phyloP scores from a whole-genome alignment of 129 eudicot species.

The Pittosporum tobira region DNA sequence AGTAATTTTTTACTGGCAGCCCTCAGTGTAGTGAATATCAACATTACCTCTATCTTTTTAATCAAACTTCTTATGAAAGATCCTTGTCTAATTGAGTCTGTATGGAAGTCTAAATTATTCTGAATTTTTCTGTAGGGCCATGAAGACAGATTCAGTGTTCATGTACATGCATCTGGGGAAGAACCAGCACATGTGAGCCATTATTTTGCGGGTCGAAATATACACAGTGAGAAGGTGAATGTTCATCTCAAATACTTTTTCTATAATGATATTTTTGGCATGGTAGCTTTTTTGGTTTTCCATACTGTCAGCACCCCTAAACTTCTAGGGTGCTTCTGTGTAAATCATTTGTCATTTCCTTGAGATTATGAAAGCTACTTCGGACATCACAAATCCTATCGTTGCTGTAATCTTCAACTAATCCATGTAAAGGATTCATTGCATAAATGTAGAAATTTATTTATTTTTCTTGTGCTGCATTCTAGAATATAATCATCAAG shows the following conservation, averaged over 20 bases:
- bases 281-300: too few species aligned
- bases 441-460: too few species aligned
- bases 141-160: conserved; percentile 52
- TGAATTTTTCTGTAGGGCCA: conserved; percentile 39
- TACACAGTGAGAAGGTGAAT: conserved; percentile 56
- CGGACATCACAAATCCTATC: too few species aligned
- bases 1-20: neutral
- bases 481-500: too few species aligned
- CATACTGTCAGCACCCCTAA: too few species aligned
- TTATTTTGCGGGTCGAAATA: conserved; percentile 41
- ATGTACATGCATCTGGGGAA: conserved; percentile 60
- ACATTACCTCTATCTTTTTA: neutral
- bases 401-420: too few species aligned
- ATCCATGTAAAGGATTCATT: too few species aligned
- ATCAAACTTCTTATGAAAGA: neutral
- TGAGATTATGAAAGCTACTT: too few species aligned
- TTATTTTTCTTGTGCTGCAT: too few species aligned
- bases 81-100: neutral
- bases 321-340: too few species aligned
- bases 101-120: neutral
- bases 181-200: conserved; percentile 34
- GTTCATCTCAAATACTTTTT: neutral
- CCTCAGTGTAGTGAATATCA: neutral
- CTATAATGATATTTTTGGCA: too few species aligned
- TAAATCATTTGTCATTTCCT: too few species aligned